These are phyloP conservation scores for Pestalotiopsis sp. DNA, from an alignment of 2,329 filamentous ascomycete species.

Conservation along the genomic window DNA sequence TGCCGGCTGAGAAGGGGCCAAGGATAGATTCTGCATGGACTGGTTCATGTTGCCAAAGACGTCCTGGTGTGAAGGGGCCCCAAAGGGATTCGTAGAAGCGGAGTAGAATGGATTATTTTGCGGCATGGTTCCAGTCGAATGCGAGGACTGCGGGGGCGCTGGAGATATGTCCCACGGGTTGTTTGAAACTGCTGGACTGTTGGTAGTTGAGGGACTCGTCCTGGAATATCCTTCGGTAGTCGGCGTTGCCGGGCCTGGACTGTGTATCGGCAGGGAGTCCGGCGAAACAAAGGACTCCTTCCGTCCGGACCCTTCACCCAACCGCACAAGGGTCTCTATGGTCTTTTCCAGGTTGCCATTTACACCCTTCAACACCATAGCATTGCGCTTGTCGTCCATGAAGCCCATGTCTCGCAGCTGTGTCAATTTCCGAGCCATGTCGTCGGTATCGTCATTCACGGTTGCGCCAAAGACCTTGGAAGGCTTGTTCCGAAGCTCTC, in stretches of 20 bases:
- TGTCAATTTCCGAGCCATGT: slow-evolving; percentile 75
- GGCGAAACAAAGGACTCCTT: slow-evolving; percentile 36
- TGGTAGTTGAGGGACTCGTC: slow-evolving; percentile 28
- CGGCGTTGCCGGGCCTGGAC: slow-evolving; percentile 46
- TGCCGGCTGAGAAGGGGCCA: slow-evolving; percentile 48
- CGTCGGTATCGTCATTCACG: slow-evolving; percentile 59
- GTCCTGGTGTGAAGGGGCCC: slow-evolving; percentile 48
- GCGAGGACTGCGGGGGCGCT: slow-evolving; percentile 63
- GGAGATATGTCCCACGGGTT: slow-evolving; percentile 69
- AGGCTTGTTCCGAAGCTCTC: slow-evolving; percentile 60
- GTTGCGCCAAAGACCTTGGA: slow-evolving; percentile 72
- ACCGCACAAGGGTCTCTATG: slow-evolving; percentile 79
- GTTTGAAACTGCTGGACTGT: slow-evolving; percentile 50
- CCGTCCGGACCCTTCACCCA: slow-evolving; percentile 70
- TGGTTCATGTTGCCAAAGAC: slow-evolving; percentile 55
- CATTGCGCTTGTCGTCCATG: slow-evolving; percentile 78
- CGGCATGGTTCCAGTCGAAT: slow-evolving; percentile 65
- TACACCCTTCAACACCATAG: slow-evolving; percentile 78
- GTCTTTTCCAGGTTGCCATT: slow-evolving; percentile 85
- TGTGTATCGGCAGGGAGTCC: slow-evolving; percentile 52
- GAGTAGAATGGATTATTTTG: slow-evolving; percentile 61
- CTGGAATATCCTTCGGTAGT: slow-evolving; percentile 33
- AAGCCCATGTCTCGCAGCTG: slow-evolving; percentile 92
- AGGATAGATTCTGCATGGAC: slow-evolving; percentile 75
- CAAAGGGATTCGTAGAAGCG: slow-evolving; percentile 78